A percentile compares a stretch with the other conserved stretches of the same genome.
These are phyloP conservation scores for Trichoderma breve DNA, from an alignment of 2,329 filamentous ascomycete species.

Conservation along the genomic window DNA sequence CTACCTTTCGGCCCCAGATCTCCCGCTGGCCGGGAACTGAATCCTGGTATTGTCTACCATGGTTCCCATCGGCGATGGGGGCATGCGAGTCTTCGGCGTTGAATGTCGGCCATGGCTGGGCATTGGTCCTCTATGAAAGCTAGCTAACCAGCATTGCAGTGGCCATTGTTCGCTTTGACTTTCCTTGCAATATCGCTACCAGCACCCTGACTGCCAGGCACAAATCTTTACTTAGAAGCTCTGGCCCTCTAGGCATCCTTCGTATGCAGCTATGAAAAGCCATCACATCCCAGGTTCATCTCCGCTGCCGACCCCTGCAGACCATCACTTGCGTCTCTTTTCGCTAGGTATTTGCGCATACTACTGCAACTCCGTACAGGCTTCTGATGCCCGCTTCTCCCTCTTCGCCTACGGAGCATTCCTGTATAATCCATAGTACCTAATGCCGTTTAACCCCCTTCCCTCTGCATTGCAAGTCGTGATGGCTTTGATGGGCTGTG, in stretches of 20 bases:
- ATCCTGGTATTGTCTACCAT: background rate
- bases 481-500: background rate
- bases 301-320: background rate
- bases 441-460: background rate
- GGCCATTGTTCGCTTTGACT: background rate
- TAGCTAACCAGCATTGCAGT: background rate
- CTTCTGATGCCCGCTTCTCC: background rate
- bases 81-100: background rate
- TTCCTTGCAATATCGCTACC: background rate
- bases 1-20: background rate
- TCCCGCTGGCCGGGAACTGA: background rate
- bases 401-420: background rate
- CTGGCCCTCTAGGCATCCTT: slow-evolving; percentile 1
- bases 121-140: background rate
- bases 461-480: background rate
- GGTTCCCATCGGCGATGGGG: background rate
- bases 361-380: background rate
- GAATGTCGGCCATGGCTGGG: background rate
- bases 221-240: background rate
- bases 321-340: background rate
- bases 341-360: background rate
- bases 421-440: background rate
- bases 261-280: background rate
- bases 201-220: background rate
- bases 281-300: slow-evolving; percentile 11